Percentiles rank a stretch among this genome's conserved stretches.
Evolutionary conservation across 805 yeast genomes (phyloP).

Genomic region (Jamesozyma jinghongensis): DNA sequence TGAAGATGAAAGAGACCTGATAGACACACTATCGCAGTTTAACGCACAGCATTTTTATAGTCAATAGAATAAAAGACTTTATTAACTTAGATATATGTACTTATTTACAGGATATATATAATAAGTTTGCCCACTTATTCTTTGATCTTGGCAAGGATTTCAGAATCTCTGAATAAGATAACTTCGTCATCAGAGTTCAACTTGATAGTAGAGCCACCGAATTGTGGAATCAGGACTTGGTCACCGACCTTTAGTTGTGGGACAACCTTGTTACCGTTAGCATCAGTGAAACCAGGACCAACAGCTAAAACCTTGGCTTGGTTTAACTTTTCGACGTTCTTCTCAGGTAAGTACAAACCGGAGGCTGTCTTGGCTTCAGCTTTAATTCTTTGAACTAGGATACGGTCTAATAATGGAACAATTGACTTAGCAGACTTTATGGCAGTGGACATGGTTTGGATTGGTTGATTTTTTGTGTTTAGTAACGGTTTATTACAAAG

Average conservation of each 20-base stretch:
- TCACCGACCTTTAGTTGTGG: conserved; percentile 84
- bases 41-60: conserved; percentile 37
- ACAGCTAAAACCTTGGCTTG: conserved; percentile 88
- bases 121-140: conserved; percentile 23
- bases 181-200: conserved; percentile 72
- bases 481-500: too few species aligned
- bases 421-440: conserved; percentile 79
- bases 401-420: conserved; percentile 91
- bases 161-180: conserved; percentile 84
- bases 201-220: conserved; percentile 86
- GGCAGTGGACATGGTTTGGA: conserved; percentile 39
- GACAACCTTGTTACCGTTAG: conserved; percentile 61
- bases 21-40: conserved; percentile 40
- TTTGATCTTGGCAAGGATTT: conserved; percentile 87
- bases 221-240: conserved; percentile 86
- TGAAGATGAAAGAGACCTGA: conserved; percentile 41
- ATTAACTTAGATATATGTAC: too few species aligned
- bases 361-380: conserved; percentile 86
- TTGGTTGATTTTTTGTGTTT: background rate
- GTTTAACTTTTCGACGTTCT: conserved; percentile 88
- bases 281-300: conserved; percentile 84
- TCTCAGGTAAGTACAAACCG: conserved; percentile 91
- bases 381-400: conserved; percentile 88
- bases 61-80: background rate
- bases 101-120: conserved; percentile 1